phyloP scores from a whole-genome alignment of 2,329 filamentous ascomycete genomes.

The Biscogniauxia marginata region DNA sequence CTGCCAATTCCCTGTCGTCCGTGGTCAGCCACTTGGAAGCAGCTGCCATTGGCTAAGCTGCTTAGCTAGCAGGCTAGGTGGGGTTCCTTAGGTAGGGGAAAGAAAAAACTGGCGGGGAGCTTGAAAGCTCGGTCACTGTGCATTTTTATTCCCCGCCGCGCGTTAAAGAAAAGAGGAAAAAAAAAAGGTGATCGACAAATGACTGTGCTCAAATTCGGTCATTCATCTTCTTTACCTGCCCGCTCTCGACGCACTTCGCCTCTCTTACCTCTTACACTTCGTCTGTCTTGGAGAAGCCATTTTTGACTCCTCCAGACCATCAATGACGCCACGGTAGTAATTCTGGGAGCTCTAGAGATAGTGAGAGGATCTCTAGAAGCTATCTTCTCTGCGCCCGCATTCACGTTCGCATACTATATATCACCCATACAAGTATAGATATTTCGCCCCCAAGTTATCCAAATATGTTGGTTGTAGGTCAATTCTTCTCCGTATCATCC shows the following conservation, averaged over 20 bases:
- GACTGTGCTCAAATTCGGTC: neutral
- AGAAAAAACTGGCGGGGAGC: neutral
- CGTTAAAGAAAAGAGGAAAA: neutral
- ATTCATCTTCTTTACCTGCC: neutral
- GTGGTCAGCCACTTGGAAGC: slow-evolving; percentile 19
- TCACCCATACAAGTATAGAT: too few relatives aligned
- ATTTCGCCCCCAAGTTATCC: neutral
- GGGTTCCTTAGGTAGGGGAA: neutral
- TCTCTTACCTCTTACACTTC: neutral
- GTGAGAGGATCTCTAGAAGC: slow-evolving; percentile 75
- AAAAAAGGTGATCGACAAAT: neutral
- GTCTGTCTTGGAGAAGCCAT: neutral
- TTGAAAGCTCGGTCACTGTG: neutral
- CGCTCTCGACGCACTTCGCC: neutral
- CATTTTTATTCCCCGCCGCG: neutral
- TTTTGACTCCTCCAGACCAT: slow-evolving; percentile 23
- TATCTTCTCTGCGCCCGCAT: slow-evolving; percentile 30
- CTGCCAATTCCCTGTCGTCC: slow-evolving; percentile 9
- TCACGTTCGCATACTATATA: slow-evolving; percentile 11
- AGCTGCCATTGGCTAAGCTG: slow-evolving; percentile 10
- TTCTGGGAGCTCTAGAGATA: slow-evolving; percentile 73
- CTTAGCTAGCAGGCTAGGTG: neutral
- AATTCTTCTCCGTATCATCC: slow-evolving; percentile 5
- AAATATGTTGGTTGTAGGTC: slow-evolving; percentile 35
- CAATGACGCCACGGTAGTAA: slow-evolving; percentile 69